Base-by-base conservation (phyloP, 2,329 filamentous ascomycete species). In the Neoascochyta sp. region DNA sequence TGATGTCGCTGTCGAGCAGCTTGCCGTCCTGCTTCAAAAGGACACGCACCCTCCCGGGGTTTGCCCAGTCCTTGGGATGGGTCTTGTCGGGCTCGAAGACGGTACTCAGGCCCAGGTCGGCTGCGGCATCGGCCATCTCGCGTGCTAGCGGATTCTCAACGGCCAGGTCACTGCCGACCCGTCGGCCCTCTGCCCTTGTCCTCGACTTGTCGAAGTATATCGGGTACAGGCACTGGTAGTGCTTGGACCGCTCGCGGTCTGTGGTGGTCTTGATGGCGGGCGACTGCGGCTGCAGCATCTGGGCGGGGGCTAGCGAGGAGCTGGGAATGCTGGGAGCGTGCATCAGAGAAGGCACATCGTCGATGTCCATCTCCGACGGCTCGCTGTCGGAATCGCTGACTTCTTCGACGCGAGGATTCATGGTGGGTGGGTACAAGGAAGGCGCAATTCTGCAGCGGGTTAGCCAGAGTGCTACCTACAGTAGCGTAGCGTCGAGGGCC, bases 31-130 rank as follows among this genome's bases (percentile, higher is more conserved):
- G 79, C 61, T 79, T 82, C 33, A 95, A 69, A 54, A 81, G 68
- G 27, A 96, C 79, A 49, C 86, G 80, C 42, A 96, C 86, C 36
- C 92, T 76, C 3, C 92, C 92, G 9, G 92, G 92, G 68, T 98
- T 98, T 34, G 83, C 82, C 92, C 92, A 98, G 70, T 98, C 92
- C 67, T 92, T 90, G 5, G 92, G 92, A 65, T 98, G 92, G 39
- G 80, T 76, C 71, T 95, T 95, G 57, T 84, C 83, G 1, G 89
- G 86, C 68, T 98, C 92, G 61, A 95, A 83, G 6, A 92, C 80
- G 23, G 83, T 81, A 40, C 77, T 74, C 19, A 87, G 69, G 16
- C 81, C 76, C 38, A 95, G 74, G 23, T 48, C 51, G n/a, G 57
- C 57, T 24, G 73, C 67, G n/a, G 89, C 90, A 58, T 86, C 82